phyloP scores from a whole-genome alignment of 2,329 filamentous ascomycete species.

The Diplodia corticola region DNA sequence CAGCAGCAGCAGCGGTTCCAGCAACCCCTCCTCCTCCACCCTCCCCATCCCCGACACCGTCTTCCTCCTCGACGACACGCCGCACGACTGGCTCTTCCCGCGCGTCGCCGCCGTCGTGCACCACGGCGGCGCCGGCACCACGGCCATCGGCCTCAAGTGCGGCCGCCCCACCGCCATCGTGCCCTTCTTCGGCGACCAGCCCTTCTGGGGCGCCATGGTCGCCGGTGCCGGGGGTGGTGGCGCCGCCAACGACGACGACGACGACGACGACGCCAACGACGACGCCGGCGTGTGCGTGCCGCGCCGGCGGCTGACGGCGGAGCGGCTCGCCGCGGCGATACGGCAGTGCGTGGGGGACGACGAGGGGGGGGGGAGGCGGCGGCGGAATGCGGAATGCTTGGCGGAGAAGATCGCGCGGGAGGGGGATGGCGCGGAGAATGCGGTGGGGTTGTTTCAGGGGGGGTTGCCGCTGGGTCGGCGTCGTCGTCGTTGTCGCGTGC shows the following conservation, averaged over 20 bases:
- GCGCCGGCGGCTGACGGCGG: slow-evolving; percentile 64
- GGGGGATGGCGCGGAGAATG: slow-evolving; percentile 69
- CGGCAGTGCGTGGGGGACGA: slow-evolving; percentile 64
- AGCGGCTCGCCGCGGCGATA: slow-evolving; percentile 70
- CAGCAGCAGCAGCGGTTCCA: slow-evolving; percentile 42
- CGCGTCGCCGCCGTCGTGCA: slow-evolving; percentile 15
- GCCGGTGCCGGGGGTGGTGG: too few species aligned
- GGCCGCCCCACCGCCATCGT: slow-evolving; percentile 74
- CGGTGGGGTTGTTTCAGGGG: slow-evolving; percentile 66
- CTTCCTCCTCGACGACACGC: slow-evolving; percentile 71
- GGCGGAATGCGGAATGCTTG: slow-evolving; percentile 58
- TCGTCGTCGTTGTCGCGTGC: too few species aligned
- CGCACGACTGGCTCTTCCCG: slow-evolving; percentile 73
- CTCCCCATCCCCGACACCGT: slow-evolving; percentile 54
- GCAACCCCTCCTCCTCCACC: background rate
- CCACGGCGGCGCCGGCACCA: slow-evolving; percentile 69
- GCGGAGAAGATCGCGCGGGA: slow-evolving; percentile 61
- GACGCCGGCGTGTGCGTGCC: slow-evolving; percentile 65
- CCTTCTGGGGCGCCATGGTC: slow-evolving; percentile 75
- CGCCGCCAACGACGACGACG: slow-evolving; percentile 64
- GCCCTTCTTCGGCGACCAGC: slow-evolving; percentile 77
- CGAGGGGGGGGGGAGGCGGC: slow-evolving; percentile 63
- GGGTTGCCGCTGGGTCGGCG: slow-evolving; percentile 59
- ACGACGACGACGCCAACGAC: slow-evolving; percentile 59
- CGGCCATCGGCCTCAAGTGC: slow-evolving; percentile 70